Evolutionary conservation across 805 yeast genomes (phyloP).

Genomic region (Zygotorulaspora danielsina): DNA sequence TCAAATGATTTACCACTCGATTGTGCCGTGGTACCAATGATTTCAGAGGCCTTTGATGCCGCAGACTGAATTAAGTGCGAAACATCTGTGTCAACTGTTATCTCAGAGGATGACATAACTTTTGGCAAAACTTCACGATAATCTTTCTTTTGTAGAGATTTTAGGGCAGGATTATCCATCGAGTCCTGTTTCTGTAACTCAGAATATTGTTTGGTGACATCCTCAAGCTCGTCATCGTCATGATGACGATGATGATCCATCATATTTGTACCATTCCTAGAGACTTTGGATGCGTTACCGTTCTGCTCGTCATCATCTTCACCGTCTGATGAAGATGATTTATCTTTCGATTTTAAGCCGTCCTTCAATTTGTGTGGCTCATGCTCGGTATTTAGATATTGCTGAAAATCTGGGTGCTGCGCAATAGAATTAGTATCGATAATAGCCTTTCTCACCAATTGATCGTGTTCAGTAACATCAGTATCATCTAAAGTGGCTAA

Average conservation of each 20-base stretch:
- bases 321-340: slow-evolving; percentile 4
- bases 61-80: slow-evolving; percentile 43
- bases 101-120: slow-evolving; percentile 17
- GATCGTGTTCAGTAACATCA: slow-evolving; percentile 51
- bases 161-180: slow-evolving; percentile 12
- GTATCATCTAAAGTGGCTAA: slow-evolving; percentile 46
- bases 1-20: slow-evolving; percentile 35
- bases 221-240: slow-evolving; percentile 13
- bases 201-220: slow-evolving; percentile 15
- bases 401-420: slow-evolving; percentile 39
- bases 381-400: slow-evolving; percentile 32
- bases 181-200: slow-evolving; percentile 18
- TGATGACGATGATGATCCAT: slow-evolving; percentile 8
- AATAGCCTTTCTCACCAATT: slow-evolving; percentile 65
- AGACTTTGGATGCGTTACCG: slow-evolving; percentile 10
- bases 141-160: slow-evolving; percentile 14
- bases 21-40: slow-evolving; percentile 31
- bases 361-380: slow-evolving; percentile 17
- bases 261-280: slow-evolving; percentile 9
- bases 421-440: slow-evolving; percentile 64
- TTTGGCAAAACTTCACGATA: slow-evolving; percentile 30
- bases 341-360: slow-evolving; percentile 11
- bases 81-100: slow-evolving; percentile 31
- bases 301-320: slow-evolving; percentile 10
- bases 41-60: slow-evolving; percentile 41